Percentiles rank a stretch among this genome's conserved stretches.
These are phyloP conservation scores for Colletotrichum sp. DNA, from an alignment of 2,329 filamentous ascomycete genomes.

Conservation along the genomic window DNA sequence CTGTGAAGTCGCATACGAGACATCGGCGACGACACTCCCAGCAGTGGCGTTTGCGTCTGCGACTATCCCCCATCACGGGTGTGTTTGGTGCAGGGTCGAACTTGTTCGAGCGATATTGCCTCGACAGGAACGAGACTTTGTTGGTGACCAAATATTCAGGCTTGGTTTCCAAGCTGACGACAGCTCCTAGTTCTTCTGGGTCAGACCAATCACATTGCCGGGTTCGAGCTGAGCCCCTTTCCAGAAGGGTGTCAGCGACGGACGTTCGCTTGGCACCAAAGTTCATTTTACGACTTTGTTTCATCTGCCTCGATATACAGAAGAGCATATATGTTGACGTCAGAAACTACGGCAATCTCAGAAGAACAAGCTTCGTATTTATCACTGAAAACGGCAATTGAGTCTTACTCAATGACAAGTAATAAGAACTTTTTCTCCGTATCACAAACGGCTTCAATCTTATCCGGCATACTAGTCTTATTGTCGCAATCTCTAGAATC, in stretches of 20 bases:
- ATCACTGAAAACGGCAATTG: neutral
- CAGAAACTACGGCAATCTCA: neutral
- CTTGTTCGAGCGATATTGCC: fast-evolving
- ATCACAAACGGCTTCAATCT: neutral
- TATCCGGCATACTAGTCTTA: neutral
- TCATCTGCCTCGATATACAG: neutral
- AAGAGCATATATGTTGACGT: neutral
- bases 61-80: neutral
- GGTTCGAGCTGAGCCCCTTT: neutral
- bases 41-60: neutral
- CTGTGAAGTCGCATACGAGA: neutral
- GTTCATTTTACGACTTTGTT: neutral
- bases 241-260: no score
- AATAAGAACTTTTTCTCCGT: neutral
- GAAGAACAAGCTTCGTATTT: fast-evolving
- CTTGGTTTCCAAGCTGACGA: neutral
- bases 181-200: neutral
- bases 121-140: neutral
- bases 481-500: neutral
- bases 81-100: neutral
- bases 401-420: neutral
- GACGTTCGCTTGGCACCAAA: neutral
- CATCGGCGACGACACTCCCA: conserved; percentile 4
- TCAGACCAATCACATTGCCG: neutral
- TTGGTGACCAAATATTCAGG: neutral